These are phyloP conservation scores for Phytophthora nicotianae DNA, from an alignment of 352 stramenopile genomes.

Conservation along the genomic window DNA sequence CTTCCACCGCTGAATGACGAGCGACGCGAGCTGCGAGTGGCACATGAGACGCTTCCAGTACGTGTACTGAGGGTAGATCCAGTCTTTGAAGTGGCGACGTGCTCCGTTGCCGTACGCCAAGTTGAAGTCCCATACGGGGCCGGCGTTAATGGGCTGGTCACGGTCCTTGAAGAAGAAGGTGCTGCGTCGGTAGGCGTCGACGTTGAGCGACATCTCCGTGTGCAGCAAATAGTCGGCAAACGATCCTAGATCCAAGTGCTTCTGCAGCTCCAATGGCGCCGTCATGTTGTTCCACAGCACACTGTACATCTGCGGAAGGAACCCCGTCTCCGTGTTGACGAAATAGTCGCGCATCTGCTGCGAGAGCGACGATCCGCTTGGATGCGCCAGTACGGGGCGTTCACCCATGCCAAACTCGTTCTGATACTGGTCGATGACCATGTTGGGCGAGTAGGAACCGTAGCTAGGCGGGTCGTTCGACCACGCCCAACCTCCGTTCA, in stretches of 20 bases:
- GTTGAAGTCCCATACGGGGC: conserved; percentile 82
- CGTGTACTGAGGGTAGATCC: conserved; percentile 79
- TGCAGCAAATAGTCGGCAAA: conserved; percentile 82
- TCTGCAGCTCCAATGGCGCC: conserved; percentile 51
- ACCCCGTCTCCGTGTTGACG: conserved; percentile 59
- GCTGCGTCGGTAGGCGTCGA: conserved; percentile 79
- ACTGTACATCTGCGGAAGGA: conserved; percentile 69
- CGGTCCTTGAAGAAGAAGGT: conserved; percentile 85
- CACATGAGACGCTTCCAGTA: conserved; percentile 85
- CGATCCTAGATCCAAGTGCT: conserved; percentile 71
- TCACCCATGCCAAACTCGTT: conserved; percentile 83
- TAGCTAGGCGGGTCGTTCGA: conserved; percentile 75
- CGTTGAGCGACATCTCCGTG: conserved; percentile 84
- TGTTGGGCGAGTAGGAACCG: conserved; percentile 73
- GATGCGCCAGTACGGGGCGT: conserved; percentile 63
- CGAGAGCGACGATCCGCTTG: conserved; percentile 53
- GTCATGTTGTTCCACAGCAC: conserved; percentile 85
- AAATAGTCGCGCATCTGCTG: conserved; percentile 82
- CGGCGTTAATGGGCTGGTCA: conserved; percentile 73
- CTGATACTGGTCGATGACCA: conserved; percentile 81
- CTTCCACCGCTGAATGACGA: conserved; percentile 82
- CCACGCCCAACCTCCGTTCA: conserved; percentile 80
- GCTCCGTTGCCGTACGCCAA: conserved; percentile 78
- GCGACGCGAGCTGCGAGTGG: conserved; percentile 74
- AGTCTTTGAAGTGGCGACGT: conserved; percentile 57